Base-by-base conservation (phyloP, 2,329 filamentous ascomycete genomes). In the Boeremia exigua region DNA sequence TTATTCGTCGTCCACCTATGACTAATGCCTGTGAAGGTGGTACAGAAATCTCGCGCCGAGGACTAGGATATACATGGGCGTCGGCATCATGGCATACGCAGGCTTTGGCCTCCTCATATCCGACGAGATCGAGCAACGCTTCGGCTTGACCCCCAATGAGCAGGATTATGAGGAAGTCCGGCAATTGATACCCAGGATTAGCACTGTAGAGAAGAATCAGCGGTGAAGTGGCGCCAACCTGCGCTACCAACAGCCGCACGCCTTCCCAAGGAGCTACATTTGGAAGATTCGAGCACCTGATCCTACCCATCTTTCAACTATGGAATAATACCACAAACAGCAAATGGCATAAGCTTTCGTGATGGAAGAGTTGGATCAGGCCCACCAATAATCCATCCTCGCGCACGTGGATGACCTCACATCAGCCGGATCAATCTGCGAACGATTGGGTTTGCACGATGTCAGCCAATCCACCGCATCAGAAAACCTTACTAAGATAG, bases 51-150 rank as follows among this genome's bases (percentile, higher is more conserved):
- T 96, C 49, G 79, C 88, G 3, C 84, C 88, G 15, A 87, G 84
- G 64, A 88, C 89, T 23, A 89, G 90, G 53, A 77, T 91, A 37
- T 77, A 88, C 43, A 82, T 96, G 60, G 93, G 93, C 64, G 73
- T 86, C 44, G 89, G 87, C 65, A 77, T 96, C 62, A 86, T 96
- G 69, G 85, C 85, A 30, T 96, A 92, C 85, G 91, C 91, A 12
- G 78, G 81, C 36, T 78, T 86, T 36, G 93, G 91, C 14, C 81
- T 95, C n/a, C 88, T 88, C 70, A 70, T 90, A 15, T 86, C 89
- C 5, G 89, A 94, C 70, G 81, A 82, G 54, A 86, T 88, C 14
- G 92, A 94, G 76, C 84, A 89, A 70, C 86, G 83, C 37, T 83
- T 93, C 58, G 90, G 89, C 6, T 84, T 91, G 74, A 86, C 84